Conservation (phyloP, 2,329 filamentous ascomycete genomes). For the Chaetomiaceae sp. region DNA sequence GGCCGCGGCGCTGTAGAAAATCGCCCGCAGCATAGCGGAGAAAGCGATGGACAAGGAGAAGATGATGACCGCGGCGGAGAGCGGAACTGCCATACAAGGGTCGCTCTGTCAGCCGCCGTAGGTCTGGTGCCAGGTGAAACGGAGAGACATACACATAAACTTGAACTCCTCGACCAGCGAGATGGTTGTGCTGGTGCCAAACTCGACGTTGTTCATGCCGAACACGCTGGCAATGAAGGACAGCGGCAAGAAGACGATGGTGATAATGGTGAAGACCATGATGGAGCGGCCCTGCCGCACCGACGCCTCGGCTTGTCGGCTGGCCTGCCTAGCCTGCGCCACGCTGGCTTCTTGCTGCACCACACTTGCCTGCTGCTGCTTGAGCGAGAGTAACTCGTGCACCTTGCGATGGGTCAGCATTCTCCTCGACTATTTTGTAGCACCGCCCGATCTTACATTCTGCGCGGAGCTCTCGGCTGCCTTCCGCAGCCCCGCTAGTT, state of each 20-base stretch:
- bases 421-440: no score
- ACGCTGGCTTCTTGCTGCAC: slow-evolving; percentile 30
- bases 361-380: slow-evolving; percentile 31
- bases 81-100: not conserved
- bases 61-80: slow-evolving; percentile 6
- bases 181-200: slow-evolving; percentile 10
- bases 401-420: slow-evolving; percentile 11
- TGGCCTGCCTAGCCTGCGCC: slow-evolving; percentile 27
- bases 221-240: slow-evolving; percentile 28
- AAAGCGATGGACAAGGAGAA: slow-evolving; percentile 4
- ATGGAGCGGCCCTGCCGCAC: slow-evolving; percentile 29
- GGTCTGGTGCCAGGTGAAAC: not conserved
- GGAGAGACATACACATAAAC: slow-evolving; percentile 19
- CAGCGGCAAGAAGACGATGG: slow-evolving; percentile 30
- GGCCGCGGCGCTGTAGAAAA: not conserved
- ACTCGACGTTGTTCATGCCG: slow-evolving; percentile 27
- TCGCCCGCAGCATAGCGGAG: slow-evolving; percentile 4
- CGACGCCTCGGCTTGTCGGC: slow-evolving; percentile 25
- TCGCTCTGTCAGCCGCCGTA: no score
- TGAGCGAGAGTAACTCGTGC: slow-evolving; percentile 25
- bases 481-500: slow-evolving; percentile 30
- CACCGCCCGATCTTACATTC: slow-evolving; percentile 26
- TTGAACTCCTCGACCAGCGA: slow-evolving; percentile 17
- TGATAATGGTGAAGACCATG: slow-evolving; percentile 30
- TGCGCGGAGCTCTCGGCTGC: slow-evolving; percentile 29